Conservation (phyloP, 345 rosid species). For the Gossypium stocksii region DNA sequence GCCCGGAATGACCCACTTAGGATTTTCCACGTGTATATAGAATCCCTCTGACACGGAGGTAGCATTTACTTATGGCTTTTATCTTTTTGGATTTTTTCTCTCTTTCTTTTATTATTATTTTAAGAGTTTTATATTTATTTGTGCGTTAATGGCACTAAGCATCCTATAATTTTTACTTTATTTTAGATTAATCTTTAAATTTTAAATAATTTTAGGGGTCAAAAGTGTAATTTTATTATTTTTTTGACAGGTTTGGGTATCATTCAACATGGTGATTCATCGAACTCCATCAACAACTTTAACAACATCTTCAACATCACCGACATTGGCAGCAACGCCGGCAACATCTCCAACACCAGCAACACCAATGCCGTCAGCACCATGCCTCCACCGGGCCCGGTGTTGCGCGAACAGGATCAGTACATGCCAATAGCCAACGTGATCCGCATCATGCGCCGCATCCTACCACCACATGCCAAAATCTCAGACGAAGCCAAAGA, state of each 20-base stretch:
- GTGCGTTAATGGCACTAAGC: too few relatives aligned
- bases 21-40: background rate
- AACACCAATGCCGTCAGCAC: background rate
- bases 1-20: background rate
- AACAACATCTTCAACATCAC: background rate
- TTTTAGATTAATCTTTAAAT: too few relatives aligned
- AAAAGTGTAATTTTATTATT: too few relatives aligned
- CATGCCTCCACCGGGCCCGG: constrained; percentile 18
- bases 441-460: constrained; percentile 59
- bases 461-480: constrained; percentile 51
- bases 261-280: background rate
- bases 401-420: constrained; percentile 54
- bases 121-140: too few relatives aligned
- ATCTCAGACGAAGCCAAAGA: constrained; percentile 70
- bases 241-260: background rate
- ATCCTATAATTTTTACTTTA: too few relatives aligned
- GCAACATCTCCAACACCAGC: background rate
- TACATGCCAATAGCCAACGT: constrained; percentile 78
- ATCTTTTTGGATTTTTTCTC: too few relatives aligned
- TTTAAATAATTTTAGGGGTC: too few relatives aligned
- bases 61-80: too few relatives aligned
- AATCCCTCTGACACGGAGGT: too few relatives aligned
- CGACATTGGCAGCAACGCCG: background rate
- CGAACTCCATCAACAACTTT: background rate
- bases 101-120: too few relatives aligned